Evolutionary conservation across 1,284 basidiomycete genomes (phyloP), one percentile per base, ranked within the genome.

Genomic region (Melampsora americana): DNA sequence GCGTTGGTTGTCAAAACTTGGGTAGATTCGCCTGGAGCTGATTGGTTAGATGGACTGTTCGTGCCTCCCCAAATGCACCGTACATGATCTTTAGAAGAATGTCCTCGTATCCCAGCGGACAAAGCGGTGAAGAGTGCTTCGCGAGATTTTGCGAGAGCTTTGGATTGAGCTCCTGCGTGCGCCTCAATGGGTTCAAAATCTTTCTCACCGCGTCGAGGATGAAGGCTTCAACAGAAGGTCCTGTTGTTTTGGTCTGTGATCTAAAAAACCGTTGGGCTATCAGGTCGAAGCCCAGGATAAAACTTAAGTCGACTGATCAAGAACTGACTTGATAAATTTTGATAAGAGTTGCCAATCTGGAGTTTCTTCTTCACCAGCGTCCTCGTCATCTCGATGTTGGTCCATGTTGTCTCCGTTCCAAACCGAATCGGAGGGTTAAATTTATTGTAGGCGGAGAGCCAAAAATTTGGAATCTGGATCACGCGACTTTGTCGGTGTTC

Each of bases 81-180:
- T 12, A 75, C 73, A 69, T 75, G 73, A 39, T 75, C 73, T 18
- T 66, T 50, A 50, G 50, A 68, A n/a, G 73, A 75, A 56, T 75
- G 73, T 14, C 73, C 66, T 1, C 73, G 65, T 23, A 68, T 48
- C 5, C 73, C 73, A 11, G 66, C 73, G 20, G 66, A 67, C 18
- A 75, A 42, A 39, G 73, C 73, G 7, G 66, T 23, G 50, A 75
- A 75, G 9, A 75, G 46, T 30, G 73, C 73, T 16, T 75, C 48
- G 4, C 73, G 53, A 32, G 73, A 75, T 48, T 75, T 46, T 4
- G 46, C 30, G 9, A 75, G 66, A 6, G 66, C 66, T 35, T 69
- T 75, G 35, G 26, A 23, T 50, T 75, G 73, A 1, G 42, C 39
- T 9, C 30, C 32, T 11, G 66, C 59, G 14, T 46, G 66, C 7